phyloP scores from a whole-genome alignment of 306 rosid genomes.

The Psophocarpus tetragonolobus region DNA sequence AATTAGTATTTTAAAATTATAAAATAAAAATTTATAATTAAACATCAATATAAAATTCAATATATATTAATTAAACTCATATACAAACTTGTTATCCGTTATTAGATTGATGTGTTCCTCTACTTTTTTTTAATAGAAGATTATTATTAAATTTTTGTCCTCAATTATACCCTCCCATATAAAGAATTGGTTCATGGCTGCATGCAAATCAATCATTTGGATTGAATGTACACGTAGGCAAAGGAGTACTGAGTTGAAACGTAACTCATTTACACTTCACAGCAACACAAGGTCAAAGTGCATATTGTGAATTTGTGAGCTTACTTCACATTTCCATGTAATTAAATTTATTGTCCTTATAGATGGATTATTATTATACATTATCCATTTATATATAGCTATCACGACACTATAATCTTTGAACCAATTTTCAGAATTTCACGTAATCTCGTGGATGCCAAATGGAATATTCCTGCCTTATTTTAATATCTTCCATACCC shows the following conservation, averaged over 20 bases:
- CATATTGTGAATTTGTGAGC: not conserved
- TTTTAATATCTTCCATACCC: not conserved
- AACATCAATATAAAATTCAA: too few species aligned
- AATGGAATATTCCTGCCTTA: conserved; percentile 32
- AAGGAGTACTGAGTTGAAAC: conserved; percentile 1
- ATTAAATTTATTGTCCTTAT: not conserved
- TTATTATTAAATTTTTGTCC: too few species aligned
- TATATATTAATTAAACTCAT: too few species aligned
- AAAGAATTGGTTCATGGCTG: not conserved
- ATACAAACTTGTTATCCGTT: too few species aligned
- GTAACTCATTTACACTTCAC: not conserved
- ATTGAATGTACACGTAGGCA: conserved; percentile 4
- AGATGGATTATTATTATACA: not conserved
- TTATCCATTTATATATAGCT: not conserved
- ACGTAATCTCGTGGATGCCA: conserved; percentile 26
- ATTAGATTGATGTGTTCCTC: too few species aligned
- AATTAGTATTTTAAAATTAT: too few species aligned
- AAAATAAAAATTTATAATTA: too few species aligned
- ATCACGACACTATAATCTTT: not conserved
- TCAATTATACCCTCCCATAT: not conserved
- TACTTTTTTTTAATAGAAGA: too few species aligned
- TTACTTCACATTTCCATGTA: not conserved
- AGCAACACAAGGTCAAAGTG: not conserved
- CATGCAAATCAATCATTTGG: not conserved
- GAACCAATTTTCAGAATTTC: not conserved